Evolutionary conservation across 2,329 filamentous ascomycete species (phyloP).

Genomic region (Epichloe coenophiala): DNA sequence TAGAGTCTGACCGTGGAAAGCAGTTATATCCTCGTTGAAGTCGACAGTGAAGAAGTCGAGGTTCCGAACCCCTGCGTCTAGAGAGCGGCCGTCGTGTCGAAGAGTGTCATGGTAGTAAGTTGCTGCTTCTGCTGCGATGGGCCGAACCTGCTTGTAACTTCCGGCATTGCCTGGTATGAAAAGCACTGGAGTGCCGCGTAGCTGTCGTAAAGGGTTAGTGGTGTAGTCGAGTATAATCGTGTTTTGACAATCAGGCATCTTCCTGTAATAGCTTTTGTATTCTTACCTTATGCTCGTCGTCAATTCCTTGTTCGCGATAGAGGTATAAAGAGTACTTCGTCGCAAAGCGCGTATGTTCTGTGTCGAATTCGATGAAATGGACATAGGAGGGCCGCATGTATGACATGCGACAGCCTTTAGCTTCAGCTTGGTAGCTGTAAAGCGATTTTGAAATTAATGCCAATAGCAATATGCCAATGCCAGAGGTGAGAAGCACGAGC

Average conservation of each 20-base stretch:
- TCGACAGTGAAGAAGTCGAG: conserved; percentile 97
- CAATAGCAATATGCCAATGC: conserved; percentile 61
- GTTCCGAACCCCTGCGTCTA: conserved; percentile 57
- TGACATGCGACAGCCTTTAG: conserved; percentile 90
- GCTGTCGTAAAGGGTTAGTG: conserved; percentile 30
- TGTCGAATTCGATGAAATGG: conserved; percentile 81
- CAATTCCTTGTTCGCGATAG: conserved; percentile 81
- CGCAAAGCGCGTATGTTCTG: conserved; percentile 92
- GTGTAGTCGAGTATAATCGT: neutral
- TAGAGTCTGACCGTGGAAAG: conserved; percentile 92
- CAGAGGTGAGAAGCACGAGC: conserved; percentile 63
- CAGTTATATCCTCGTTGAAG: conserved; percentile 97
- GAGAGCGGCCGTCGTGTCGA: conserved; percentile 57
- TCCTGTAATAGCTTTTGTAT: neutral
- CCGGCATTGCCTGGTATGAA: conserved; percentile 97
- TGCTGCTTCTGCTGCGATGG: conserved; percentile 84
- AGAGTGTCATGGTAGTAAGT: conserved; percentile 76
- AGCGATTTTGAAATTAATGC: conserved; percentile 68
- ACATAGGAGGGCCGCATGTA: conserved; percentile 90
- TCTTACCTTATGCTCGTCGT: conserved; percentile 60
- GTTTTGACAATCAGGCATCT: neutral
- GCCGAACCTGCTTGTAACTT: conserved; percentile 94
- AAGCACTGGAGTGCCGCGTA: conserved; percentile 82
- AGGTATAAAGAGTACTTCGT: conserved; percentile 94
- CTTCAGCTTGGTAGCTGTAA: conserved; percentile 63